phyloP scores from a whole-genome alignment of 176 grass and related monocot genomes.

The Eragrostis curvula region DNA sequence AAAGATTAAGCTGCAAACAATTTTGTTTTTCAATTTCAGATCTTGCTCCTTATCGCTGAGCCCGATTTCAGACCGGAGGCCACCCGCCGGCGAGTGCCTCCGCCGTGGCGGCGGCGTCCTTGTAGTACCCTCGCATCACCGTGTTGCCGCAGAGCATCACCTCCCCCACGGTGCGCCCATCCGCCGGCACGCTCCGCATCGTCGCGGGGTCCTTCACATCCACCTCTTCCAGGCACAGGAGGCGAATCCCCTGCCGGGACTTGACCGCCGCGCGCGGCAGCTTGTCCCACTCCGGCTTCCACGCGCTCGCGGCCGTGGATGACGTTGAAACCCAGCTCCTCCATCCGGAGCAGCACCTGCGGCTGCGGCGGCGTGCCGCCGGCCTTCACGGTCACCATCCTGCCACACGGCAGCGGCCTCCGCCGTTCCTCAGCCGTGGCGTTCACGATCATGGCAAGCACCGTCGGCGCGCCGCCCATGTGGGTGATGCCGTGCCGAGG shows the following conservation, averaged over 20 bases:
- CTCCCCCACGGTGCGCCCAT: slow-evolving; percentile 59
- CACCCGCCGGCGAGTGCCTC: slow-evolving; percentile 58
- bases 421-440: slow-evolving; percentile 25
- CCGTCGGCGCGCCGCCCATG: slow-evolving; percentile 67
- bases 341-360: slow-evolving; percentile 49
- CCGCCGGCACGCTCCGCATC: slow-evolving; percentile 57
- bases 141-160: slow-evolving; percentile 69
- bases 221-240: slow-evolving; percentile 53
- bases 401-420: too few species aligned
- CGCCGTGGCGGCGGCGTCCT: slow-evolving; percentile 51
- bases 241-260: slow-evolving; percentile 58
- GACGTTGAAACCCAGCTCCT: slow-evolving; percentile 58
- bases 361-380: slow-evolving; percentile 60
- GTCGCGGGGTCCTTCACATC: slow-evolving; percentile 61
- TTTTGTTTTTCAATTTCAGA: slow-evolving; percentile 20
- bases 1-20: too few species aligned
- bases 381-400: slow-evolving; percentile 51
- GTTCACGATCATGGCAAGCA: slow-evolving; percentile 68
- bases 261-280: slow-evolving; percentile 53
- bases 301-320: slow-evolving; percentile 54
- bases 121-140: slow-evolving; percentile 71
- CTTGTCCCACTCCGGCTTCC: slow-evolving; percentile 70
- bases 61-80: slow-evolving; percentile 35
- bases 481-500: slow-evolving; percentile 46
- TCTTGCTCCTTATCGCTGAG: slow-evolving; percentile 44